Evolutionary conservation across 2,329 filamentous ascomycete genomes (phyloP), one percentile per base, ranked within the genome.

Genomic region (Periglandula ipomoeae): DNA sequence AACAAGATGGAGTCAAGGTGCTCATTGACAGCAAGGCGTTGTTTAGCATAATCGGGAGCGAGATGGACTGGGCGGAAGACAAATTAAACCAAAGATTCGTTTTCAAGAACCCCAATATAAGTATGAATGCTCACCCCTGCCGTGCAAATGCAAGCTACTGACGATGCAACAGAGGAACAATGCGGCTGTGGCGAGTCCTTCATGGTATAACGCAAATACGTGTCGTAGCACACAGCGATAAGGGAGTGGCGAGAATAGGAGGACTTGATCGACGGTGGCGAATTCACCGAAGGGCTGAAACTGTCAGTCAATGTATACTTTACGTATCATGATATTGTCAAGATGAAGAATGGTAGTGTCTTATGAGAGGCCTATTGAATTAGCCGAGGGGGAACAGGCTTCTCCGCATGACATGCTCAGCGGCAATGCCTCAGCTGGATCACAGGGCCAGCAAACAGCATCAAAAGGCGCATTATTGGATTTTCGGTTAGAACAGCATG

Each of bases 21-120:
- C 67, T 97, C 64, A 93, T 98, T 50, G 93, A 98, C 67, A 95
- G 88, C 75, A 97, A 96, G 73, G 93, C 93, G 38, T 72, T 98
- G 44, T 90, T 98, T 65, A 97, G 91, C 67, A 97, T 98, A 47
- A 96, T 98, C 59, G 93, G 93, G 5, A 95, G 87, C 62, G 91
- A 97, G 70, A 98, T 98, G 93, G 93, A 98, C 63, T 98, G 91
- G 90, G 77, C 91, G 10, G 90, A 97, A 69, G 93, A 97, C 60
- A 95, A 95, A 72, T 71, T 98, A 55, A 95, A 85, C 65, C 80
- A 90, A 67, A 78, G 87, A 55, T 98, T 98, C 67, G 83, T 95
- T 45, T 98, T 98, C 70, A 84, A 81, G 64, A 98, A 98, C 65
- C 93, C 93, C 2, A 98, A 98, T 62, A 97, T 97, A 64, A 98